Evolutionary conservation across 768 basidiomycete genomes (phyloP).

Genomic region (Epithele typhae): DNA sequence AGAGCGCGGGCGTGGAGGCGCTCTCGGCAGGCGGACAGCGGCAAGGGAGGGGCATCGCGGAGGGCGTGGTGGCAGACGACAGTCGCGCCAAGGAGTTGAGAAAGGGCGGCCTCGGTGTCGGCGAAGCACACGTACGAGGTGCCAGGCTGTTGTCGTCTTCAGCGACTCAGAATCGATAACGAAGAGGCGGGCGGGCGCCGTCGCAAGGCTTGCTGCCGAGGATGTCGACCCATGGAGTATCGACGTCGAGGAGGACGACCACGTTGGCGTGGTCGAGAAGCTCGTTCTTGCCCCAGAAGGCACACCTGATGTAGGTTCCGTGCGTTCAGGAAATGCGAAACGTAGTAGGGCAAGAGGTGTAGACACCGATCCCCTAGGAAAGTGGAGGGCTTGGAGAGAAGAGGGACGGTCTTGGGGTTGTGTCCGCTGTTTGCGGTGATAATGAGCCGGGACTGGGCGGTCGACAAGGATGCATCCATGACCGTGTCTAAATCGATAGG

Average conservation of each 20-base stretch:
- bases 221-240: conserved; percentile 60
- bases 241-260: conserved; percentile 61
- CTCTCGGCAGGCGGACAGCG: conserved; percentile 2
- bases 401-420: conserved; percentile 41
- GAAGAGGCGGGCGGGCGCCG: conserved; percentile 49
- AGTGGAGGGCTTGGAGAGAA: conserved; percentile 45
- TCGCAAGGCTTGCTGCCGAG: conserved; percentile 39
- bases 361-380: conserved; percentile 53
- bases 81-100: conserved; percentile 41
- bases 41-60: neutral
- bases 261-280: conserved; percentile 54
- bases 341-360: conserved; percentile 46
- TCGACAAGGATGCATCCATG: conserved; percentile 47
- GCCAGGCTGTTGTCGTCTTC: conserved; percentile 44
- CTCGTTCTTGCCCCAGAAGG: conserved; percentile 44
- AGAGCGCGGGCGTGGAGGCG: conserved; percentile 1
- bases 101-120: conserved; percentile 48
- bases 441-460: conserved; percentile 54
- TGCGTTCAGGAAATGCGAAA: conserved; percentile 58
- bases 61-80: conserved; percentile 7
- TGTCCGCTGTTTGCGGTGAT: conserved; percentile 63
- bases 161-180: conserved; percentile 63
- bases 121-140: conserved; percentile 53
- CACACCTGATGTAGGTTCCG: conserved; percentile 47
- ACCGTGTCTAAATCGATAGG: too few species aligned